A percentile compares a stretch with the other conserved stretches of the same genome.
phyloP scores from a whole-genome alignment of 306 rosid species.

The Astragalus membranaceus region DNA sequence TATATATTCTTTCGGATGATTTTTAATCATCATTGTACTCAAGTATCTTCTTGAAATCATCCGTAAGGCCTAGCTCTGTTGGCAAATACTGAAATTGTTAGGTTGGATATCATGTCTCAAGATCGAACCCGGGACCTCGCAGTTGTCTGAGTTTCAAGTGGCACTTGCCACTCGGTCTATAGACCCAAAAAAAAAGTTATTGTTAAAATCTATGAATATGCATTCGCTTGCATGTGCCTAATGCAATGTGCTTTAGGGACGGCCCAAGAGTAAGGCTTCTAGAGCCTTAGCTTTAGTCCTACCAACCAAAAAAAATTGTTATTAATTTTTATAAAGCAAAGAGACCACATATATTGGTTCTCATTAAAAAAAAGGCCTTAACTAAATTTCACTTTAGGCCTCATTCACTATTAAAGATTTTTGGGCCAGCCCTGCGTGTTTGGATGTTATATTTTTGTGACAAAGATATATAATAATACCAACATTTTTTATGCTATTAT shows the following conservation, averaged over 20 bases:
- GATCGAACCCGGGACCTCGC: no score
- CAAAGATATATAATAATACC: background rate
- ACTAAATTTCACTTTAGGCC: no score
- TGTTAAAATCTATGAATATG: background rate
- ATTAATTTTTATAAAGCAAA: no score
- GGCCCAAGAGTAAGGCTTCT: background rate
- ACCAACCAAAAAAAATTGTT: background rate
- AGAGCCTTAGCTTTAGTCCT: background rate
- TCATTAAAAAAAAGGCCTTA: background rate
- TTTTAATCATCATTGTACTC: background rate
- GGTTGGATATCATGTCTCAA: no score
- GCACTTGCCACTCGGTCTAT: no score
- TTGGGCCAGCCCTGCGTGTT: background rate
- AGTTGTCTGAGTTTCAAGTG: no score
- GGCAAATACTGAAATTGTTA: no score
- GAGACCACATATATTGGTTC: no score
- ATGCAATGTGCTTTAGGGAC: background rate
- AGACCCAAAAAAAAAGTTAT: no score
- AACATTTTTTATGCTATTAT: background rate
- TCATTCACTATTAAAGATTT: no score
- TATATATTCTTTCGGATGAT: slow-evolving; percentile 20
- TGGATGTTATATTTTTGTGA: background rate
- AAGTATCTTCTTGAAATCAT: background rate
- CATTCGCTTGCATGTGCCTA: background rate
- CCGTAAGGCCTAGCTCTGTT: no score